Evolutionary conservation across 306 rosid species (phyloP).

Genomic region (Echinosophora koreensis): DNA sequence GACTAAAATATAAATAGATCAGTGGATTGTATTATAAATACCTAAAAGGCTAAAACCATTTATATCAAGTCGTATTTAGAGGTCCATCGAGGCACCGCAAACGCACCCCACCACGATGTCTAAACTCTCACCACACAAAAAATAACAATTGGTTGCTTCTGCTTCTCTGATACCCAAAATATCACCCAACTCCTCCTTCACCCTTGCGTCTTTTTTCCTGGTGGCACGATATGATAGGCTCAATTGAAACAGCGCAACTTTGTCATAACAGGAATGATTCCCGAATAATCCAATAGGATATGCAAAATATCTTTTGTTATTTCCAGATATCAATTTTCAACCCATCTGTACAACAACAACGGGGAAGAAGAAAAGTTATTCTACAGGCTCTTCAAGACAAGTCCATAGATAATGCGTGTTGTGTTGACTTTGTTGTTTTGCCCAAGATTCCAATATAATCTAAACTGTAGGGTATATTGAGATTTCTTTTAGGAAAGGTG

Average conservation of each 20-base stretch:
- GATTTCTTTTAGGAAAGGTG: constrained; percentile 30
- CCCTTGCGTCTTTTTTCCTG: background rate
- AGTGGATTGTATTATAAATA: no score
- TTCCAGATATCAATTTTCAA: constrained; percentile 36
- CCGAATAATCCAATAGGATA: background rate
- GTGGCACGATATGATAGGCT: constrained; percentile 8
- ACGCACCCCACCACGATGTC: no score
- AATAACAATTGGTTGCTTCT: constrained; percentile 6
- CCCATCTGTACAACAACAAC: background rate
- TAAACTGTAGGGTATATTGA: constrained; percentile 5
- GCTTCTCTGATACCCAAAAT: constrained; percentile 28
- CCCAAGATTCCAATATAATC: constrained; percentile 11
- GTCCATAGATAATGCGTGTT: background rate
- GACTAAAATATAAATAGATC: no score
- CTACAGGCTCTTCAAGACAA: background rate
- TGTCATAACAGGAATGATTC: constrained; percentile 28
- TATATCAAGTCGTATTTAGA: no score
- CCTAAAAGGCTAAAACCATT: no score
- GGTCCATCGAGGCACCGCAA: no score
- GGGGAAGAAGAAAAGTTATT: background rate
- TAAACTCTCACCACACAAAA: no score
- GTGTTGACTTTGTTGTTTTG: constrained; percentile 26
- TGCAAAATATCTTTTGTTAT: constrained; percentile 1
- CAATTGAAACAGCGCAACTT: background rate
- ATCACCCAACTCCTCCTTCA: constrained; percentile 7